A percentile compares a stretch with the other conserved stretches of the same genome.
Evolutionary conservation across 257 asterid genomes (phyloP).

Genomic region (Solanum okadae): DNA sequence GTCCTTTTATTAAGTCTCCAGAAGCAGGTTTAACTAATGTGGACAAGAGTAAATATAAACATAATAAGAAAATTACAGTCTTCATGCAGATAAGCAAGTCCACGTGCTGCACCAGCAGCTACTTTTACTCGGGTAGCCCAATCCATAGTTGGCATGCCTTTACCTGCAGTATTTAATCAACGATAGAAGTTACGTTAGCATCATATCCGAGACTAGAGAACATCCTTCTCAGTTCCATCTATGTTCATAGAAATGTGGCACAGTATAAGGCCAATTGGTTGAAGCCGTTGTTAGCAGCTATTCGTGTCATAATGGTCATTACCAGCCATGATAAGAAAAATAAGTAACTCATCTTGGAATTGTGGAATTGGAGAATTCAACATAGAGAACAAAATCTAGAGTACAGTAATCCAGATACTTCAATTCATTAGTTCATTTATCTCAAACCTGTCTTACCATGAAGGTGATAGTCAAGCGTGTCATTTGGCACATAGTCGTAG

Average conservation of each 20-base stretch:
- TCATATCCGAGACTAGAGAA: not conserved
- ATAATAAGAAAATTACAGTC: conserved; percentile 47
- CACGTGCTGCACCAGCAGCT: conserved; percentile 92
- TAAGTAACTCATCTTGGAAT: not conserved
- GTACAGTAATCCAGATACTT: not conserved
- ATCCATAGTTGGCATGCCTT: conserved; percentile 42
- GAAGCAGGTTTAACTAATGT: not conserved
- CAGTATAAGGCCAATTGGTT: not conserved
- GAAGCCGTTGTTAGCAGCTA: not conserved
- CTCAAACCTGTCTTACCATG: conserved; percentile 39
- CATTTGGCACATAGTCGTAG: conserved; percentile 73
- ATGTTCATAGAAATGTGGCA: not conserved
- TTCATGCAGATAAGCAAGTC: conserved; percentile 87
- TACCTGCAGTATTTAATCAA: conserved; percentile 22
- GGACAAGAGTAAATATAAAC: not conserved
- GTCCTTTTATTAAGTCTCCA: not conserved
- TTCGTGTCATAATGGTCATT: not conserved
- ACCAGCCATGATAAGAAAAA: not conserved
- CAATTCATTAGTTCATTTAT: not conserved
- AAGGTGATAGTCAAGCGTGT: conserved; percentile 76
- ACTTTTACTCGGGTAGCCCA: conserved; percentile 84
- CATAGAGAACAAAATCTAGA: not conserved
- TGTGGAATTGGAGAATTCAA: not conserved
- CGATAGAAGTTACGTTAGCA: not conserved
- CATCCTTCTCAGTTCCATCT: not conserved